Evolutionary conservation across 2,329 filamentous ascomycete species (phyloP).

Genomic region (Aureobasidium leucospermi): DNA sequence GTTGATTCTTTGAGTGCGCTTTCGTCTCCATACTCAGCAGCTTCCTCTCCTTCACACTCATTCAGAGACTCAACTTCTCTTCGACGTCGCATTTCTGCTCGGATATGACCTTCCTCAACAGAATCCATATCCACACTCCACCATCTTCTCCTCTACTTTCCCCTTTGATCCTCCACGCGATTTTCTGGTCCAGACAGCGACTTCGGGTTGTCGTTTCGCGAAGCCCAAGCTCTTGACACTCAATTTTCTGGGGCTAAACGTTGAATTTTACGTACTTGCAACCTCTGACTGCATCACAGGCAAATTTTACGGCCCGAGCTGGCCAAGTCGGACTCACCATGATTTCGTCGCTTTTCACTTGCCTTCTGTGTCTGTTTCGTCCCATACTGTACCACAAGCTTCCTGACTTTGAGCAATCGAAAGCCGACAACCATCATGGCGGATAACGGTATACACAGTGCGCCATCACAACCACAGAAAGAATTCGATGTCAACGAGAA

Average conservation of each 20-base stretch:
- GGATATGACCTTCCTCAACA: neutral
- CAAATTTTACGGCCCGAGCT: conserved; percentile 8
- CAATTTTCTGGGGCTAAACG: neutral
- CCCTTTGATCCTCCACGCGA: neutral
- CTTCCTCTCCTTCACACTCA: neutral
- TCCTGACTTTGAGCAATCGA: neutral
- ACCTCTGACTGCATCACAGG: neutral
- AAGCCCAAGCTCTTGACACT: neutral
- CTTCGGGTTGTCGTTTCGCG: neutral
- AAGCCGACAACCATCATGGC: neutral
- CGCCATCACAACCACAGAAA: neutral
- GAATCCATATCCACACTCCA: neutral
- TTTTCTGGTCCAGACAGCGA: neutral
- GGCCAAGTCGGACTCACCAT: neutral
- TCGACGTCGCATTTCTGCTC: neutral
- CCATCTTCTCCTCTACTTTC: neutral
- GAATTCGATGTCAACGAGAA: conserved; percentile 5
- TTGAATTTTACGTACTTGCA: conserved; percentile 8
- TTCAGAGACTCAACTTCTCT: conserved; percentile 2
- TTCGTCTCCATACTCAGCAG: neutral
- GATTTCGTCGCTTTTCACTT: conserved; percentile 11
- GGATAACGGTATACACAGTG: neutral
- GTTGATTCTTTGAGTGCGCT: too few species aligned
- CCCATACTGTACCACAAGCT: neutral
- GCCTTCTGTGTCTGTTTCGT: conserved; percentile 3